Percentiles rank a stretch among this genome's conserved stretches.
Evolutionary conservation across 176 grass and related monocot species (phyloP).

Genomic region (Oryza meyeriana): DNA sequence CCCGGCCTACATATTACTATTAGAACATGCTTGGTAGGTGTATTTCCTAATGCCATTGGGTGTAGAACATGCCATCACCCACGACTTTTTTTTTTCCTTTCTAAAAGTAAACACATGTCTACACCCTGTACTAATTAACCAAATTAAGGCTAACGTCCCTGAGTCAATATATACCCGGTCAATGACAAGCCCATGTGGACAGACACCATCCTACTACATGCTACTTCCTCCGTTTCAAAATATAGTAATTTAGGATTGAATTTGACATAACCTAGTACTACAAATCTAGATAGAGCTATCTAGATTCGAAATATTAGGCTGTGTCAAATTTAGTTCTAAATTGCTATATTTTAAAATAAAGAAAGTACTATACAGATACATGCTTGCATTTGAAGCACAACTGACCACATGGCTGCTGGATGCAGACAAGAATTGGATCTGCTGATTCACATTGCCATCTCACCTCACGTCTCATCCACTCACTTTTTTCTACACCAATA

Average conservation of each 20-base stretch:
- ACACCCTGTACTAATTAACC: neutral
- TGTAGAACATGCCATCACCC: neutral
- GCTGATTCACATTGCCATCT: constrained; percentile 24
- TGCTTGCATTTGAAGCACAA: neutral
- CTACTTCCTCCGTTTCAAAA: too few relatives aligned
- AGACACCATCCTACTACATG: neutral
- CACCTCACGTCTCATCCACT: neutral
- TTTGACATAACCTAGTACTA: too few relatives aligned
- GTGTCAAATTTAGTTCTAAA: too few relatives aligned
- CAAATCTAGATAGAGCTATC: too few relatives aligned
- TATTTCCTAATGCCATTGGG: too few relatives aligned
- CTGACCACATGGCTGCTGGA: neutral
- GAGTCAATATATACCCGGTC: neutral
- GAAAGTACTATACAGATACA: neutral
- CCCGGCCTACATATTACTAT: too few relatives aligned
- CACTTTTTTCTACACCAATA: constrained; percentile 21
- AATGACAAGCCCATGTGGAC: neutral
- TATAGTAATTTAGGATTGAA: too few relatives aligned
- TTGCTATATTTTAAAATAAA: too few relatives aligned
- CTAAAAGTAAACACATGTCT: neutral
- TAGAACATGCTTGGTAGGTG: too few relatives aligned
- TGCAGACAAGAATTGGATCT: neutral
- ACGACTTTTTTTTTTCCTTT: neutral
- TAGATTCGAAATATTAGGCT: too few relatives aligned
- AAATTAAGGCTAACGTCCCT: neutral